Percentiles rank a stretch among this genome's conserved stretches.
Conservation (phyloP, 345 rosid genomes). For the Arabidopsis suecica region DNA sequence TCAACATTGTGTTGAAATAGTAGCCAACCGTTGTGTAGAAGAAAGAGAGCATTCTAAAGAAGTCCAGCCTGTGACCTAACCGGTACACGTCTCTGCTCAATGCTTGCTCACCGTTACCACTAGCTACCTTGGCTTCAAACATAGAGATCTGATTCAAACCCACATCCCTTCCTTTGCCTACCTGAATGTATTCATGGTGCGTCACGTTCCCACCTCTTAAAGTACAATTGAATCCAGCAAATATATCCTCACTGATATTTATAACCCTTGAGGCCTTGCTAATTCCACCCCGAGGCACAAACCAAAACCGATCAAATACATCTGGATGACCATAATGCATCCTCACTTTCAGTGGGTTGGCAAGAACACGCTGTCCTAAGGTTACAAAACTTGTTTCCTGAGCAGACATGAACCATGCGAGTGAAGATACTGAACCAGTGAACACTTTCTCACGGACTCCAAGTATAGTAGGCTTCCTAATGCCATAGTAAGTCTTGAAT, state of each 20-base stretch:
- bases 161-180: constrained; percentile 99
- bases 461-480: constrained; percentile 80
- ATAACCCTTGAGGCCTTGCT: constrained; percentile 97
- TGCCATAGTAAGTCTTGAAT: constrained; percentile 67
- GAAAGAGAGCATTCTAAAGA: constrained; percentile 96
- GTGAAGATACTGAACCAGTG: constrained; percentile 97
- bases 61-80: constrained; percentile 95
- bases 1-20: constrained; percentile 95
- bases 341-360: constrained; percentile 91
- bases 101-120: constrained; percentile 98
- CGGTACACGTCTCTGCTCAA: constrained; percentile 98
- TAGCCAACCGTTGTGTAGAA: constrained; percentile 95
- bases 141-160: constrained; percentile 95
- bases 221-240: constrained; percentile 99
- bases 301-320: constrained; percentile 98
- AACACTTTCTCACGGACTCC: constrained; percentile 97
- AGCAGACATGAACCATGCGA: constrained; percentile 91
- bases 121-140: constrained; percentile 99
- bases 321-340: constrained; percentile 99
- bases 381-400: constrained; percentile 95
- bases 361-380: constrained; percentile 95
- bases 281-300: constrained; percentile 92
- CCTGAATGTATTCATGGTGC: constrained; percentile 96
- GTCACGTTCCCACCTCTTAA: constrained; percentile 97
- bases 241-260: constrained; percentile 96